Conservation (phyloP, 1,284 basidiomycete species). For the Caloboletus firmus region DNA sequence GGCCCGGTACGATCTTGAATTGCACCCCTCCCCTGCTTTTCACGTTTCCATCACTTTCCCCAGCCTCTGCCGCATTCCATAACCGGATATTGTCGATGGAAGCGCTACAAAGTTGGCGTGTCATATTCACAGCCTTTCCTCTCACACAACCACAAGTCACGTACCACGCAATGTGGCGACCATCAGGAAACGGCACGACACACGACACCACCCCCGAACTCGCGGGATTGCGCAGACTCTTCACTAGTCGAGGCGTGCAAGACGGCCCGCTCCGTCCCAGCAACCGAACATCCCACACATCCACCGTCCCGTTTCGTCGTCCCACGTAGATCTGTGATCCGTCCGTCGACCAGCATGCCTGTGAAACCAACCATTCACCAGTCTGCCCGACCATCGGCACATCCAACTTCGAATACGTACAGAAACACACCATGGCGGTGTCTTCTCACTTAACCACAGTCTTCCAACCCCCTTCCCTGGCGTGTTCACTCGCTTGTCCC, state of each 20-base stretch:
- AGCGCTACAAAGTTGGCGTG: conserved; percentile 53
- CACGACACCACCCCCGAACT: conserved; percentile 93
- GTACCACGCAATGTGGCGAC: conserved; percentile 86
- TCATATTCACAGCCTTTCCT: conserved; percentile 24
- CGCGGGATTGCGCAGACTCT: conserved; percentile 80
- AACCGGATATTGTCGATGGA: conserved; percentile 92
- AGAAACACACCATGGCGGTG: conserved; percentile 95
- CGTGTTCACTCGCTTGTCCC: conserved; percentile 78
- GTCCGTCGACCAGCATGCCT: conserved; percentile 94
- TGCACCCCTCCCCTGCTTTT: conserved; percentile 67
- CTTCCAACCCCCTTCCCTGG: conserved; percentile 75
- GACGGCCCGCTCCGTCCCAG: conserved; percentile 57
- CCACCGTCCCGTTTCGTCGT: conserved; percentile 86
- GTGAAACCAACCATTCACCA: conserved; percentile 7
- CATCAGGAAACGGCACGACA: conserved; percentile 88
- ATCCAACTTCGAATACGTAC: conserved; percentile 42
- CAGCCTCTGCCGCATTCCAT: conserved; percentile 86
- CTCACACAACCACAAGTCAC: conserved; percentile 30
- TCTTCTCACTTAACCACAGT: conserved; percentile 84
- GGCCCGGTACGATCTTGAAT: conserved; percentile 96
- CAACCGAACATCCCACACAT: conserved; percentile 91
- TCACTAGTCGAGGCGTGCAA: conserved; percentile 71
- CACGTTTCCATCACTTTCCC: conserved; percentile 60
- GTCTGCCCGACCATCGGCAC: conserved; percentile 2
- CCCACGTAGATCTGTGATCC: conserved; percentile 91